These are phyloP conservation scores for Neurospora cerealis DNA, from an alignment of 495 filamentous ascomycete species.

Conservation along the genomic window DNA sequence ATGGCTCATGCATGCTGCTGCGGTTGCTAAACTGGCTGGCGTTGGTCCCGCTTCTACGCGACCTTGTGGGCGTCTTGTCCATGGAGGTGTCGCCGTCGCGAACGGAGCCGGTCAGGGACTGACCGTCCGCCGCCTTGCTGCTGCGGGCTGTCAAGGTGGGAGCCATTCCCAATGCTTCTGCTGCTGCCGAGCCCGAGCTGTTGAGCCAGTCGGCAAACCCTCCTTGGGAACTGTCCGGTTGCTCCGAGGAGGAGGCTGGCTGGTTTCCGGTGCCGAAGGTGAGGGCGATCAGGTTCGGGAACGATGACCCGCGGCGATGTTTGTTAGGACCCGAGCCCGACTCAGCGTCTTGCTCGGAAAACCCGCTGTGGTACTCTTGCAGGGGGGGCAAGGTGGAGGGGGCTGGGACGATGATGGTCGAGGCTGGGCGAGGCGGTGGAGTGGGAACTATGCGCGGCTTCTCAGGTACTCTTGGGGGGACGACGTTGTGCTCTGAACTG, in stretches of 20 bases:
- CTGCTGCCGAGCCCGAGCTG: conserved; percentile 10
- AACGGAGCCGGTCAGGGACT: not conserved
- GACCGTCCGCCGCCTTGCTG: conserved; percentile 1
- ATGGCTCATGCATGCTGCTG: conserved; percentile 2
- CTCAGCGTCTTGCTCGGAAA: conserved; percentile 19
- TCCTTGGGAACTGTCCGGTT: conserved; percentile 17
- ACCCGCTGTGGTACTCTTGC: conserved; percentile 28
- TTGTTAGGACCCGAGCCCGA: conserved; percentile 8
- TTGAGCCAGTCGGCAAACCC: conserved; percentile 28
- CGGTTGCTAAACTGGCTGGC: not conserved
- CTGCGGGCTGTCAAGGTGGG: not conserved
- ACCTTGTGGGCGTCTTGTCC: conserved; percentile 24
- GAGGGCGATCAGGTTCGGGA: conserved; percentile 26
- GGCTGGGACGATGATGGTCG: conserved; percentile 7
- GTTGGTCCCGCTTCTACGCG: conserved; percentile 9
- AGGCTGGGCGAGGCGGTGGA: conserved; percentile 8
- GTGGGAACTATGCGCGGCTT: conserved; percentile 12
- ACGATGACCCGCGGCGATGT: conserved; percentile 36
- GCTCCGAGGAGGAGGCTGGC: conserved; percentile 23
- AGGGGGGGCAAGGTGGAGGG: conserved; percentile 13
- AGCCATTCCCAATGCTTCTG: not conserved
- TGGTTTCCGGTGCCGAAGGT: conserved; percentile 21
- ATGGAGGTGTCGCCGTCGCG: conserved; percentile 7
- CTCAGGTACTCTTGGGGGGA: conserved; percentile 15
- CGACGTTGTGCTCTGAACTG: not conserved